phyloP scores from a whole-genome alignment of 257 asterid species.

The Scutellaria barbata region DNA sequence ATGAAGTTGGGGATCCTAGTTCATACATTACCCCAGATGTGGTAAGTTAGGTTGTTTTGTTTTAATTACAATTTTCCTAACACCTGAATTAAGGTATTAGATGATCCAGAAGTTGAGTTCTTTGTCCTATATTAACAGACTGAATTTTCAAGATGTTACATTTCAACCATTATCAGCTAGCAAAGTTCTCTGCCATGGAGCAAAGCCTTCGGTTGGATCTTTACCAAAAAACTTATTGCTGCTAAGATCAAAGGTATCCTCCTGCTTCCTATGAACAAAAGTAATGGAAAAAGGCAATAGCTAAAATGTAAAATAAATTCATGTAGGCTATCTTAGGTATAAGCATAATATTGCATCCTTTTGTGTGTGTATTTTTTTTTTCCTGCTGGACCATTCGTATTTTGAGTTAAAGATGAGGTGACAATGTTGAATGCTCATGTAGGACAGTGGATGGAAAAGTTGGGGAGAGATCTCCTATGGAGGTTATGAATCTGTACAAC shows the following conservation, averaged over 20 bases:
- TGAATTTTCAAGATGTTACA: slow-evolving; percentile 70
- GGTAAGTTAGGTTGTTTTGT: slow-evolving; percentile 48
- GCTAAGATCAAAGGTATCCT: slow-evolving; percentile 74
- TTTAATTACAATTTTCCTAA: slow-evolving; percentile 13
- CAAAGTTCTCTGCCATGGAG: slow-evolving; percentile 89
- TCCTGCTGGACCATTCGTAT: slow-evolving; percentile 14
- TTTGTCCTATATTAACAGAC: slow-evolving; percentile 50
- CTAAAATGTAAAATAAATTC: neutral
- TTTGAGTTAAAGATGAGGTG: slow-evolving; percentile 3
- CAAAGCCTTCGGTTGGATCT: slow-evolving; percentile 67
- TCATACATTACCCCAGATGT: slow-evolving; percentile 93
- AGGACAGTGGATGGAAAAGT: slow-evolving; percentile 96
- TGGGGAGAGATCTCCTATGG: slow-evolving; percentile 99
- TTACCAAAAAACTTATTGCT: slow-evolving; percentile 70
- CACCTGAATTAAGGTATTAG: slow-evolving; percentile 26
- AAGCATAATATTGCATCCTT: slow-evolving; percentile 1
- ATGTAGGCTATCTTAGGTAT: neutral
- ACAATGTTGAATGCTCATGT: slow-evolving; percentile 30
- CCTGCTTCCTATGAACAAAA: slow-evolving; percentile 27
- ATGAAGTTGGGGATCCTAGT: slow-evolving; percentile 96
- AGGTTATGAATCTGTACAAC: slow-evolving; percentile 68
- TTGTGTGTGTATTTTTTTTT: neutral
- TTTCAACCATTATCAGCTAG: slow-evolving; percentile 67
- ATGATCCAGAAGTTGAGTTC: slow-evolving; percentile 26
- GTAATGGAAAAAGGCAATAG: neutral